These are phyloP conservation scores for Umbellularia californica DNA, from an alignment of 164 flowering plant species.

Conservation along the genomic window DNA sequence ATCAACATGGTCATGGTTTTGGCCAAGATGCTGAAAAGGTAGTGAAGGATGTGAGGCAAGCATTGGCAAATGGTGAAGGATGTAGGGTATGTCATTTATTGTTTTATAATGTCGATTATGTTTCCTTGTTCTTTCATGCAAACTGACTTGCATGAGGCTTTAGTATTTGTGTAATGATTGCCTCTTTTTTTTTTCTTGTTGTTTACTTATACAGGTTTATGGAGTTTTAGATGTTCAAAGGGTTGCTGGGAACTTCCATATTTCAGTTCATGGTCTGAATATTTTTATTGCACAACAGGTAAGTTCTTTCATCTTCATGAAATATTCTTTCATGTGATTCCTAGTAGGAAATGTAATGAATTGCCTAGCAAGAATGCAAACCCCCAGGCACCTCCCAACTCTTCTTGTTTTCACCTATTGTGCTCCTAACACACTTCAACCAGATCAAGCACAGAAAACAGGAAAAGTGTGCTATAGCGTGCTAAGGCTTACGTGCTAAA, in stretches of 20 bases:
- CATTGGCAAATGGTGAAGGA: slow-evolving; percentile 85
- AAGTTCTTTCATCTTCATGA: slow-evolving; percentile 5
- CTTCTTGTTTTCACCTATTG: too few relatives aligned
- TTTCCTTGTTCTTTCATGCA: not conserved
- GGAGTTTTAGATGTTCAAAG: slow-evolving; percentile 96
- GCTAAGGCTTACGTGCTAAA: too few relatives aligned
- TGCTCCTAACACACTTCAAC: too few relatives aligned
- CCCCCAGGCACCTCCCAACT: too few relatives aligned
- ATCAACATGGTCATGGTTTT: slow-evolving; percentile 58
- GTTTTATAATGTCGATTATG: not conserved
- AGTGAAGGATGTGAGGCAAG: slow-evolving; percentile 82
- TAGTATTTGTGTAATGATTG: not conserved
- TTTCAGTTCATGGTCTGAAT: slow-evolving; percentile 94
- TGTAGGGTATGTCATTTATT: slow-evolving; percentile 60
- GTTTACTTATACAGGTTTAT: slow-evolving; percentile 59
- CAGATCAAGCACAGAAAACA: too few relatives aligned
- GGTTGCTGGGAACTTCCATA: slow-evolving; percentile 98
- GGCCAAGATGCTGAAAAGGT: slow-evolving; percentile 70
- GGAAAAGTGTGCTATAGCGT: too few relatives aligned
- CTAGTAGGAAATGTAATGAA: not conserved
- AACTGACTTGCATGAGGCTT: not conserved
- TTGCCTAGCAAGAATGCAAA: not conserved
- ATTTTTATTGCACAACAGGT: slow-evolving; percentile 98
- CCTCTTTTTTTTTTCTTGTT: not conserved
- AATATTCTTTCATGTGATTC: not conserved